Conservation (phyloP, 768 basidiomycete species). For the Lactarius sp. region DNA sequence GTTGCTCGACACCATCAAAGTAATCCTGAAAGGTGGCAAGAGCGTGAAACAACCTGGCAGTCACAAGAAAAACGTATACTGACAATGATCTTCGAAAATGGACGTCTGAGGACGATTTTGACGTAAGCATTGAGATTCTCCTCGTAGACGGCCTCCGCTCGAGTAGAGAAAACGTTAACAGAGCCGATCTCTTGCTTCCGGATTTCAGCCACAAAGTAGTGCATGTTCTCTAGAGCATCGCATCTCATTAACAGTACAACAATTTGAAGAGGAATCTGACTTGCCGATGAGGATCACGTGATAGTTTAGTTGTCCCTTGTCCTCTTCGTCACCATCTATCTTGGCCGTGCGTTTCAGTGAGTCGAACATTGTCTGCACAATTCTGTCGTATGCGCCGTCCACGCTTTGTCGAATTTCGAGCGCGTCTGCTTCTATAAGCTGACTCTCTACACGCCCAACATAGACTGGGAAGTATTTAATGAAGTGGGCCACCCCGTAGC, state of each 20-base stretch:
- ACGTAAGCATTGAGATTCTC: constrained; percentile 87
- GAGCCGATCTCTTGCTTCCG: constrained; percentile 63
- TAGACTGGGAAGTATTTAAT: constrained; percentile 91
- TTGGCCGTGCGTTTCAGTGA: constrained; percentile 95
- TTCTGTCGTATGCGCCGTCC: constrained; percentile 80
- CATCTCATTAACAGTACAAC: neutral
- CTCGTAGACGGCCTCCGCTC: constrained; percentile 80
- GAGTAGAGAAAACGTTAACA: constrained; percentile 55
- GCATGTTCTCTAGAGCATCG: constrained; percentile 79
- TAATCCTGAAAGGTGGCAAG: constrained; percentile 59
- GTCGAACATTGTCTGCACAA: constrained; percentile 89
- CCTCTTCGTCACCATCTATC: constrained; percentile 87
- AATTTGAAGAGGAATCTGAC: constrained; percentile 29
- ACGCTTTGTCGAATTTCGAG: constrained; percentile 75
- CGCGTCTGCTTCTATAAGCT: constrained; percentile 70
- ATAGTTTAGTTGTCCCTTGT: constrained; percentile 95
- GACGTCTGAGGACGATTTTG: constrained; percentile 78
- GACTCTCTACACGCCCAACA: constrained; percentile 75
- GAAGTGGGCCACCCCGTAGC: constrained; percentile 87
- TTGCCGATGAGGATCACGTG: constrained; percentile 92
- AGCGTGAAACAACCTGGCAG: neutral
- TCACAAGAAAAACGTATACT: neutral
- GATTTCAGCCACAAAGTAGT: constrained; percentile 83
- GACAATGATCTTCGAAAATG: constrained; percentile 79
- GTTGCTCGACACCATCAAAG: constrained; percentile 88